Percentiles rank a stretch among this genome's conserved stretches.
Conservation (phyloP, 805 yeast species). For the Metschnikowia lochheadii region DNA sequence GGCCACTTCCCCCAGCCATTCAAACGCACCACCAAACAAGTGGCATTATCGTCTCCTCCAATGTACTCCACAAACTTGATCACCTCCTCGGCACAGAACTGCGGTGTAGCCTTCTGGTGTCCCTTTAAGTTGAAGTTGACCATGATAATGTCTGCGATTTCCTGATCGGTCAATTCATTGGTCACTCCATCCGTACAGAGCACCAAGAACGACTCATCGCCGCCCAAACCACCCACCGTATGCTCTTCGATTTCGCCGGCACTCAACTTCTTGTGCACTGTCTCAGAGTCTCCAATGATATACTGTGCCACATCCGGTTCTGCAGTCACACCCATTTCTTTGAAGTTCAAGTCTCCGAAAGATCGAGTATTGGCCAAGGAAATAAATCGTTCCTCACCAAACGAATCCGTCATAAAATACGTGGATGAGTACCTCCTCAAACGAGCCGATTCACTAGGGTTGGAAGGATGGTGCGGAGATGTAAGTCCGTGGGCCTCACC, state of each 20-base stretch:
- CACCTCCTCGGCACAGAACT: constrained; percentile 79
- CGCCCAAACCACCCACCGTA: constrained; percentile 55
- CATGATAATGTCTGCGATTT: constrained; percentile 80
- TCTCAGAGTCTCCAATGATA: constrained; percentile 54
- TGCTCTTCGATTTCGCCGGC: constrained; percentile 30
- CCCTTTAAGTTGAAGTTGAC: constrained; percentile 62
- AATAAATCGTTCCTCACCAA: constrained; percentile 85
- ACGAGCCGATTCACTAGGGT: constrained; percentile 71
- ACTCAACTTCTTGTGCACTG: constrained; percentile 36
- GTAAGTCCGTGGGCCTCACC: constrained; percentile 82
- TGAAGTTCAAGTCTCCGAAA: constrained; percentile 83
- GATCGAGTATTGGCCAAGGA: constrained; percentile 88
- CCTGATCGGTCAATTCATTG: constrained; percentile 79
- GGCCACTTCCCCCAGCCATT: constrained; percentile 97
- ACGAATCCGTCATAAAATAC: constrained; percentile 77
- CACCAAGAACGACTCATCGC: constrained; percentile 83
- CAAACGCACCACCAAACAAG: constrained; percentile 75
- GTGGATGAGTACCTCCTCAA: constrained; percentile 58
- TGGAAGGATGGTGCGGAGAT: constrained; percentile 80
- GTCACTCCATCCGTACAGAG: constrained; percentile 87
- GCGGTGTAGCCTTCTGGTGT: constrained; percentile 73
- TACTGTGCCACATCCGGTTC: constrained; percentile 83
- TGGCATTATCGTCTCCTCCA: constrained; percentile 95
- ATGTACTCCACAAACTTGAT: constrained; percentile 77
- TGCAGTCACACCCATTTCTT: constrained; percentile 79